These are phyloP conservation scores for Colletotrichum ledebouriae DNA, from an alignment of 2,329 filamentous ascomycete species.

Conservation along the genomic window DNA sequence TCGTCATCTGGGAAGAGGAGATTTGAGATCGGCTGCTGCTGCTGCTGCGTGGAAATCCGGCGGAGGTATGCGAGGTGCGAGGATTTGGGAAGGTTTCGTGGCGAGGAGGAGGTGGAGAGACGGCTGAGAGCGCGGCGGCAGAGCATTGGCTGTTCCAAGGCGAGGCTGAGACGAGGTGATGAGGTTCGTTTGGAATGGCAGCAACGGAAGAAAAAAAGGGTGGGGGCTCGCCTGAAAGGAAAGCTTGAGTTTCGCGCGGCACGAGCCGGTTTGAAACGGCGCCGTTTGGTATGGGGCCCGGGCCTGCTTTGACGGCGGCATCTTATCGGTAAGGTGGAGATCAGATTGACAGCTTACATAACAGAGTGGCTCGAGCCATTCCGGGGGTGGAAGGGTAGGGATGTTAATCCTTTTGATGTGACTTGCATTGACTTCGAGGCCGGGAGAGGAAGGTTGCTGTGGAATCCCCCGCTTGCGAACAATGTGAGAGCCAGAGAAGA, in stretches of 20 bases:
- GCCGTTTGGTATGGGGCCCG: not conserved
- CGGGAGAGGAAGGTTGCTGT: no score
- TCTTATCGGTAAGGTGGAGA: slow-evolving; percentile 29
- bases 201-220: not conserved
- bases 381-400: fast-evolving
- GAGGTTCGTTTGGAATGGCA: slow-evolving; percentile 10
- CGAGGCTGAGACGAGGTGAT: not conserved
- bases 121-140: not conserved
- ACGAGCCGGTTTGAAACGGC: slow-evolving; percentile 26
- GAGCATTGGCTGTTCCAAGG: not conserved
- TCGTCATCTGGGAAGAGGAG: slow-evolving; percentile 31
- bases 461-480: no score
- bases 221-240: not conserved
- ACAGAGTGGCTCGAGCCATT: slow-evolving; percentile 7
- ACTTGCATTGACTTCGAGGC: not conserved
- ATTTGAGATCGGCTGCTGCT: slow-evolving; percentile 2
- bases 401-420: not conserved
- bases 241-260: slow-evolving; percentile 26
- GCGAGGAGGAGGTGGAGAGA: not conserved
- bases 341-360: no score
- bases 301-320: slow-evolving; percentile 10
- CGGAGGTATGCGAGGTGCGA: not conserved
- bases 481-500: no score
- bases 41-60: not conserved
- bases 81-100: not conserved